Evolutionary conservation across 371 early-diverging fungal genomes (phyloP).

Genomic region (Synchytrium microbalum): DNA sequence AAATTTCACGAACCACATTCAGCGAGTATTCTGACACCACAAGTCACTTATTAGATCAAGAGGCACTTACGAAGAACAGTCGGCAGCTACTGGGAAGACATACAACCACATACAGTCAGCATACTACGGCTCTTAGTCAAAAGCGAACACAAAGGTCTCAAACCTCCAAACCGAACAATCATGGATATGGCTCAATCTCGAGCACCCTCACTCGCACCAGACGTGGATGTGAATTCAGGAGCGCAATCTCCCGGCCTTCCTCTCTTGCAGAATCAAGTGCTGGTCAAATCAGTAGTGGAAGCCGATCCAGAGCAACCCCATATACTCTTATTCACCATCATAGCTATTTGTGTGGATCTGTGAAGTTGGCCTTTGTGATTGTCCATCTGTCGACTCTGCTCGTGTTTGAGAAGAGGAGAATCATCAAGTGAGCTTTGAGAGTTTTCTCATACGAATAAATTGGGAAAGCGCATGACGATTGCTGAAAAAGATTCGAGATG

Average conservation of each 20-base stretch:
- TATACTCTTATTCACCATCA: conserved; percentile 3
- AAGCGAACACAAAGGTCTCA: neutral
- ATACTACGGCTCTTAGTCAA: neutral
- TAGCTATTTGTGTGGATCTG: conserved; percentile 16
- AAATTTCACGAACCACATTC: too few species aligned
- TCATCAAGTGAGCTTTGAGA: neutral
- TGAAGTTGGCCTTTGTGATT: conserved; percentile 7
- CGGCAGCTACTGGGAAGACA: conserved; percentile 10
- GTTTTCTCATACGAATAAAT: too few species aligned
- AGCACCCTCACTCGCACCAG: neutral
- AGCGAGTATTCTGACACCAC: too few species aligned
- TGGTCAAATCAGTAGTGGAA: neutral
- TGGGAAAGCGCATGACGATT: too few species aligned
- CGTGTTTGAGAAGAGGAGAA: conserved; percentile 5
- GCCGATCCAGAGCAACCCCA: too few species aligned
- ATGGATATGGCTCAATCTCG: neutral
- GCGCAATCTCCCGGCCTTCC: neutral
- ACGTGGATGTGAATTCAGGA: neutral
- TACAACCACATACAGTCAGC: conserved; percentile 1
- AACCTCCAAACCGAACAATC: neutral
- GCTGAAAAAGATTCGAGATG: too few species aligned
- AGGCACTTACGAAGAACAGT: too few species aligned
- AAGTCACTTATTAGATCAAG: too few species aligned
- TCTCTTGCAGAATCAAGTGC: too few species aligned
- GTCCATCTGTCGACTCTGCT: conserved; percentile 11